Percentiles rank a stretch among this genome's conserved stretches.
phyloP scores from a whole-genome alignment of 306 rosid genomes.

The Vicia villosa region DNA sequence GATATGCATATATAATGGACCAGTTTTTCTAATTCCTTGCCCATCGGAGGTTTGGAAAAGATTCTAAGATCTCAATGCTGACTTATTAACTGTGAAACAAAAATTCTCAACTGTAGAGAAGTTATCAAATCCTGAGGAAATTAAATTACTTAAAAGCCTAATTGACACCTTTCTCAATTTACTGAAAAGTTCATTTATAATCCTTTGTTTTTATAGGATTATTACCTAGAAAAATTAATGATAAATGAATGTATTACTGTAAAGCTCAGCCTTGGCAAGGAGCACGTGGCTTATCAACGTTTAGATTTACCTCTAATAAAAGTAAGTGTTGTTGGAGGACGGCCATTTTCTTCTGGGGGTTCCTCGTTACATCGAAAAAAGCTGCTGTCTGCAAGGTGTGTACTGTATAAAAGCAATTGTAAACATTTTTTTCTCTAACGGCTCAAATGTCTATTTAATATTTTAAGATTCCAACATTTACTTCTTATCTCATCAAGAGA shows the following conservation, averaged over 20 bases:
- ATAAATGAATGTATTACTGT: constrained; percentile 40
- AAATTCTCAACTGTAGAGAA: constrained; percentile 24
- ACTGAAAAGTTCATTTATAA: constrained; percentile 26
- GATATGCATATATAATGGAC: constrained; percentile 26
- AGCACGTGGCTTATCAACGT: constrained; percentile 72
- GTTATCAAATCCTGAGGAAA: constrained; percentile 4
- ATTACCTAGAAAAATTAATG: constrained; percentile 21
- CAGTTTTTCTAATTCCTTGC: background rate
- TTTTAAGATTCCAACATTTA: constrained; percentile 33
- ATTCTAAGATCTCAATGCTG: constrained; percentile 19
- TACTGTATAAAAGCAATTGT: constrained; percentile 23
- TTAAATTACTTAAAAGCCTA: constrained; percentile 10
- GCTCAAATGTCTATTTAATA: constrained; percentile 22
- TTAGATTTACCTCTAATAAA: constrained; percentile 72
- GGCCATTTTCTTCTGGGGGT: constrained; percentile 89
- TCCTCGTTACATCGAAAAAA: constrained; percentile 52
- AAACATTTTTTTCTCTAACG: constrained; percentile 14
- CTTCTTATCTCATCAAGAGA: constrained; percentile 19
- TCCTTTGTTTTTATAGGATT: constrained; percentile 30
- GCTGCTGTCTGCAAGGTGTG: constrained; percentile 82
- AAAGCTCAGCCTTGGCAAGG: constrained; percentile 76
- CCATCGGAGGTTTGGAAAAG: constrained; percentile 18
- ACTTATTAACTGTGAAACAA: background rate
- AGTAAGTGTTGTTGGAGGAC: constrained; percentile 86
- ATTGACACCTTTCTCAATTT: constrained; percentile 3